Base-by-base conservation (phyloP, 495 filamentous ascomycete species). In the Bathelium albidoporum region DNA sequence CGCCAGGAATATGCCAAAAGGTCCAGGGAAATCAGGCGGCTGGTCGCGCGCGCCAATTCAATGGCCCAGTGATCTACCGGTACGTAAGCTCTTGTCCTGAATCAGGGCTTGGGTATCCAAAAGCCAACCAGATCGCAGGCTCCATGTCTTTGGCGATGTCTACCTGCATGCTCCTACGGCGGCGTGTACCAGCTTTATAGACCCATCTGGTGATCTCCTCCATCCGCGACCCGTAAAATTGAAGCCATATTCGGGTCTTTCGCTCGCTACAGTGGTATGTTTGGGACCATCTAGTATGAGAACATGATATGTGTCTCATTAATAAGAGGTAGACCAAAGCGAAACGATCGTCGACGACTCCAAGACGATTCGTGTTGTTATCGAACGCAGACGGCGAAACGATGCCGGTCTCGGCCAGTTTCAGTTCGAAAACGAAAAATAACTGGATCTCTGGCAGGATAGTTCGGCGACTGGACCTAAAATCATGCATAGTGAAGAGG, bases 361-460 rank as follows among this genome's bases (percentile, higher is more conserved):
- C 24, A 18, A 44, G 24, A 41, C 59, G 24, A 41, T 61, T 36
- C 36, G 36, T 61, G 59, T 18, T 10, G 39, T 61, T 61, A 39
- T 34, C 29, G 31, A 28, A 41, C 32, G 24, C 59, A 28, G 34
- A 61, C 24, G 59, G 59, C 32, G 32, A 61, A 41, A 36, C 31
- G 59, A 43, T 14, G 31, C 11, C 31, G 10, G 59, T 44, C 31
- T 61, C 29, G 14, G 59, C 59, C 34, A 34, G 44, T 10, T 28
- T 43, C 59, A 36, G 31, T 43, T 41, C 59, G 18, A 32, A 61
- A 28, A 16, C 36, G 14, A 41, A 61, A 36, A 3, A 28, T 44
- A 61, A 61, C 26, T 61, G 59, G 59, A 61, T 61, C 14, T 61
- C 59, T 61, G 36, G 36, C 24, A 61, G 59, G 36, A 61, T 61